These are phyloP conservation scores for Neurospora sp. DNA, from an alignment of 2,329 filamentous ascomycete genomes.

Conservation along the genomic window DNA sequence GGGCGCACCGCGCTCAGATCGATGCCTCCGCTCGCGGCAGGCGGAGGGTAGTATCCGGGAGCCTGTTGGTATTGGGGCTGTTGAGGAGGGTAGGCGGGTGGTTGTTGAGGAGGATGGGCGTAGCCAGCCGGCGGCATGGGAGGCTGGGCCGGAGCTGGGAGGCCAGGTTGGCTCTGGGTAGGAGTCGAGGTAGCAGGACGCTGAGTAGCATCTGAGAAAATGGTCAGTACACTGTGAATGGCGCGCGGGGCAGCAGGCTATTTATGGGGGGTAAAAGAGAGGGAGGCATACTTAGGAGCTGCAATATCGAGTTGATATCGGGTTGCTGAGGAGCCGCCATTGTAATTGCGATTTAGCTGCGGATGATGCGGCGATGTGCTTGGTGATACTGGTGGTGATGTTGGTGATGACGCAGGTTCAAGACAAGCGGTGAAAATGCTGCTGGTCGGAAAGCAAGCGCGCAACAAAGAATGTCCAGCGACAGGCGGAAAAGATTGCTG, in stretches of 20 bases:
- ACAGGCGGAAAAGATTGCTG: background rate
- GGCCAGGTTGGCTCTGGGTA: conserved; percentile 13
- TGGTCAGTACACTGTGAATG: background rate
- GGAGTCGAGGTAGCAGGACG: conserved; percentile 17
- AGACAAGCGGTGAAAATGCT: background rate
- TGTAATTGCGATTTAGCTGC: conserved; percentile 1
- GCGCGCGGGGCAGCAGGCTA: background rate
- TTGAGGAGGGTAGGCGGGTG: conserved; percentile 11
- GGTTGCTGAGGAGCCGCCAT: conserved; percentile 15
- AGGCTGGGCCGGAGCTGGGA: conserved; percentile 7
- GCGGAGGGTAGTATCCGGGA: conserved; percentile 43
- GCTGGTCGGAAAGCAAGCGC: background rate
- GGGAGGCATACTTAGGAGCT: conserved; percentile 11
- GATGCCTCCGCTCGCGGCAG: conserved; percentile 64
- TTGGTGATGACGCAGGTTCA: background rate
- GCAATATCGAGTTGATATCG: conserved; percentile 18
- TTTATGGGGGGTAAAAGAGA: background rate
- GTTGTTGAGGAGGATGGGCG: conserved; percentile 13
- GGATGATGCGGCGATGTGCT: background rate
- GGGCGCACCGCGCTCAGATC: conserved; percentile 75
- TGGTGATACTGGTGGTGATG: background rate
- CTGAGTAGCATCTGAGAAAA: conserved; percentile 12
- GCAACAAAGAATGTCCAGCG: background rate
- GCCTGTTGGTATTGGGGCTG: conserved; percentile 11
- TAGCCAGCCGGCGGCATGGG: conserved; percentile 6